Evolutionary conservation across 2,329 filamentous ascomycete species (phyloP).

Genomic region (Helotiales sp.): DNA sequence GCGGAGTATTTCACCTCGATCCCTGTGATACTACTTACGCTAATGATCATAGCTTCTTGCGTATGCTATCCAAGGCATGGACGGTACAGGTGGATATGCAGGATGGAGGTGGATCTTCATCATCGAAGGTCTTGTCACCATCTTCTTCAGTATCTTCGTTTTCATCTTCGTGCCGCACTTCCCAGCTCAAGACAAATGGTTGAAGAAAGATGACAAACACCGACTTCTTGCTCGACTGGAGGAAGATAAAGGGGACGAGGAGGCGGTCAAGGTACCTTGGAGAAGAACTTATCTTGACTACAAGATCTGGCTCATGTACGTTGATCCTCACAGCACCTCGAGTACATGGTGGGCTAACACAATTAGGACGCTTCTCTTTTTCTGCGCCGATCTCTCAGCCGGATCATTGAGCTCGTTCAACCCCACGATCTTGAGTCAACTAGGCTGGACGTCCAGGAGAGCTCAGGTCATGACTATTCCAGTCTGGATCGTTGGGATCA

Average conservation of each 20-base stretch:
- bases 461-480: slow-evolving; percentile 40
- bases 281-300: slow-evolving; percentile 21
- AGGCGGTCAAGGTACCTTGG: slow-evolving; percentile 10
- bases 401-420: slow-evolving; percentile 38
- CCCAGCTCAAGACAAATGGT: background rate
- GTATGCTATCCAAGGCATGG: slow-evolving; percentile 47
- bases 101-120: slow-evolving; percentile 56
- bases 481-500: slow-evolving; percentile 35
- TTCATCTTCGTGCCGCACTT: background rate
- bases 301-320: slow-evolving; percentile 30
- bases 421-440: slow-evolving; percentile 37
- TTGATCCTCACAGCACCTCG: too few relatives aligned
- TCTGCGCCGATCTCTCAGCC: slow-evolving; percentile 38
- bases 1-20: slow-evolving; percentile 37
- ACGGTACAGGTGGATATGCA: slow-evolving; percentile 45
- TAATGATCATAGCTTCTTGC: slow-evolving; percentile 39
- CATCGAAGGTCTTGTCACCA: slow-evolving; percentile 42
- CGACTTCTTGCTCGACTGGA: slow-evolving; percentile 15
- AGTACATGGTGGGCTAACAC: too few relatives aligned
- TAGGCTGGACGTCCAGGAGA: slow-evolving; percentile 35
- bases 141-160: slow-evolving; percentile 32
- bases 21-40: background rate
- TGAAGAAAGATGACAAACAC: slow-evolving; percentile 1
- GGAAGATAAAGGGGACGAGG: slow-evolving; percentile 15
- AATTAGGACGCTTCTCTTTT: slow-evolving; percentile 28